Percentiles rank a stretch among this genome's conserved stretches.
Evolutionary conservation across 176 grass and related monocot species (phyloP).

Genomic region (Musa acuminata): DNA sequence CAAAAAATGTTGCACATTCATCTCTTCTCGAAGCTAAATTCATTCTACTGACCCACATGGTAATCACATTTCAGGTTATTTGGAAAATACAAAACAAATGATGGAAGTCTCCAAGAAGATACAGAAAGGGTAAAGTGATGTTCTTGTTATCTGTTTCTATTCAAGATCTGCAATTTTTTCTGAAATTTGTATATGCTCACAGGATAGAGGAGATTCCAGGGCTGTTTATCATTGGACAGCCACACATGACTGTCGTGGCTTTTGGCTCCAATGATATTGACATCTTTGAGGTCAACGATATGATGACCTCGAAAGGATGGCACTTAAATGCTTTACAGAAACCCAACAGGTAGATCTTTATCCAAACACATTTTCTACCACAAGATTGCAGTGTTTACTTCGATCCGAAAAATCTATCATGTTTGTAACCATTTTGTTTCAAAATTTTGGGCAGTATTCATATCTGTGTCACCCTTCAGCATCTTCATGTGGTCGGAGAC

Average conservation of each 20-base stretch:
- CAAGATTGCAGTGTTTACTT: too few relatives aligned
- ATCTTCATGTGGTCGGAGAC: constrained; percentile 33
- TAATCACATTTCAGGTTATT: constrained; percentile 53
- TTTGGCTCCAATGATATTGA: constrained; percentile 60
- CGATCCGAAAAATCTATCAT: not conserved
- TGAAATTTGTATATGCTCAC: not conserved
- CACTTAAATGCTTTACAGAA: constrained; percentile 84
- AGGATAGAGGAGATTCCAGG: constrained; percentile 76
- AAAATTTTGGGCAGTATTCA: constrained; percentile 49
- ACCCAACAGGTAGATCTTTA: constrained; percentile 33
- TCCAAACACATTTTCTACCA: not conserved
- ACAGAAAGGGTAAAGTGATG: constrained; percentile 57
- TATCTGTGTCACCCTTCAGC: constrained; percentile 92
- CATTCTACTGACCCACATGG: constrained; percentile 7
- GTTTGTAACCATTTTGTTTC: not conserved
- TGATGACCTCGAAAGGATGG: constrained; percentile 95
- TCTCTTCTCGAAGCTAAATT: not conserved
- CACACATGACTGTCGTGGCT: constrained; percentile 79
- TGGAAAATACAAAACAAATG: constrained; percentile 69
- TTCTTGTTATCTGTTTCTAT: constrained; percentile 7
- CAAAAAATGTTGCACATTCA: constrained; percentile 17
- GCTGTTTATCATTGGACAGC: constrained; percentile 78
- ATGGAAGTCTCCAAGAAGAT: constrained; percentile 97
- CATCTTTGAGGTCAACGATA: constrained; percentile 98
- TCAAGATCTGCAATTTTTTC: not conserved